A percentile compares a stretch with the other conserved stretches of the same genome.
Evolutionary conservation across 148 eudicot genomes (phyloP).

Genomic region (Suaeda aralocaspica): DNA sequence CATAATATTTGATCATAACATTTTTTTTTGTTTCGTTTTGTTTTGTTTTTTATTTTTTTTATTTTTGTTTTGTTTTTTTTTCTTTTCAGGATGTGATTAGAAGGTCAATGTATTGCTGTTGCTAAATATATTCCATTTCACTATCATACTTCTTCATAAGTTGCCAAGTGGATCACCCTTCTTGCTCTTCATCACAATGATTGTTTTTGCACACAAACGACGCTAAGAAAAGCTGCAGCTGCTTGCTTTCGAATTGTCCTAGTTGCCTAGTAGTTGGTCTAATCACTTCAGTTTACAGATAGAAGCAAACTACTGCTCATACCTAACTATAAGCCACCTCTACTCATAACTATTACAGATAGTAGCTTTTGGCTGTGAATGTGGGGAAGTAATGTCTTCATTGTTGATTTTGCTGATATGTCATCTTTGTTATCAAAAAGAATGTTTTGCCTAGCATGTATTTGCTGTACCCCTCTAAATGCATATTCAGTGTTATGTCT

Average conservation of each 20-base stretch:
- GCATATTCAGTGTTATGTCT: neutral
- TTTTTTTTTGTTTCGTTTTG: too few species aligned
- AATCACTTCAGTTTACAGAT: neutral
- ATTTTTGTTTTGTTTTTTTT: too few species aligned
- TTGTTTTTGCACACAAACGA: neutral
- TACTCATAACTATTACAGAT: neutral
- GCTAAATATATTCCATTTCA: neutral
- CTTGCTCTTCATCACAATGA: neutral
- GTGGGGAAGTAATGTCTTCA: neutral
- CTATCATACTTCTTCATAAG: neutral
- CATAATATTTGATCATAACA: neutral
- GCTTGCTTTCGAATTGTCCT: neutral
- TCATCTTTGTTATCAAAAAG: neutral
- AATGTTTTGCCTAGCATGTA: neutral
- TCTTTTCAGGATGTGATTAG: constrained; percentile 29
- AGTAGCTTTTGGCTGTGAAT: neutral
- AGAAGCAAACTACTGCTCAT: neutral
- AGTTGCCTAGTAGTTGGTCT: neutral
- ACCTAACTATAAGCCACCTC: neutral
- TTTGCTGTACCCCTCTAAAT: neutral
- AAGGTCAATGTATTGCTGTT: neutral
- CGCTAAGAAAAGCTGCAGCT: neutral
- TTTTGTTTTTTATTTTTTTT: too few species aligned
- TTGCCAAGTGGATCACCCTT: neutral
- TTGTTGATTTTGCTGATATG: neutral